Evolutionary conservation across 139 green algal genomes (phyloP), one percentile per base, ranked within the genome.

Genomic region (Mesostigma viride): DNA sequence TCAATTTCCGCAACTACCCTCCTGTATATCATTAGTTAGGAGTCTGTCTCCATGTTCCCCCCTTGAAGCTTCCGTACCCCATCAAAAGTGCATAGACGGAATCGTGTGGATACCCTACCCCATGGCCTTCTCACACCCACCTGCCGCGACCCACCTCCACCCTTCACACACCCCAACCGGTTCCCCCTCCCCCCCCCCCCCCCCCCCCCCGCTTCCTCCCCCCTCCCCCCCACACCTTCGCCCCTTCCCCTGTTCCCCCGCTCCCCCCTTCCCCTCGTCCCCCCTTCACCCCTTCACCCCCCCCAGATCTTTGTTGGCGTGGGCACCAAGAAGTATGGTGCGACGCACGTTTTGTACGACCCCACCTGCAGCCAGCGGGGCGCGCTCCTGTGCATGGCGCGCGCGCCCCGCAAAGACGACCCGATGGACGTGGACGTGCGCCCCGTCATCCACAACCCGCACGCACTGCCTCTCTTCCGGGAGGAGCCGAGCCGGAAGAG

Each of bases 341-440:
- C 31, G 22, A 77, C 71, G 20, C 81, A 78, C 27, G 76, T 89
- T 22, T 76, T 97, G 62, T 97, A 96, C 69, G 80, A 94, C 71
- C 74, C 88, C 1, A 67, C 72, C 3, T 66, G 81, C 24, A 90
- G 79, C 46, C 70, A 85, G 70, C 72, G 78, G 0, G 91, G 91
- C 2, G 91, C 85, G 6, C 44, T 96, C 69, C n/a, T 81, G 58
- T 82, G 79, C 17, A 84, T 77, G 3, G 47, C 71, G 3, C 71
- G 71, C 11, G 65, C 71, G 14, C 71, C 71, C 28, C 71, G 71
- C 36, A 70, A 44, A 24, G 2, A 26, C 2, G 17, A 35, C 17
- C 27, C 65, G 3, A 53, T 67, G n/a, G 71, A 77, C 59, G 20
- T 4, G 20, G 65, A 17, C 26, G 26, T 48, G 30, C 5, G 20